Percentiles rank a stretch among this genome's conserved stretches.
phyloP scores from a whole-genome alignment of 805 yeast species.

The Ogataea allantospora region DNA sequence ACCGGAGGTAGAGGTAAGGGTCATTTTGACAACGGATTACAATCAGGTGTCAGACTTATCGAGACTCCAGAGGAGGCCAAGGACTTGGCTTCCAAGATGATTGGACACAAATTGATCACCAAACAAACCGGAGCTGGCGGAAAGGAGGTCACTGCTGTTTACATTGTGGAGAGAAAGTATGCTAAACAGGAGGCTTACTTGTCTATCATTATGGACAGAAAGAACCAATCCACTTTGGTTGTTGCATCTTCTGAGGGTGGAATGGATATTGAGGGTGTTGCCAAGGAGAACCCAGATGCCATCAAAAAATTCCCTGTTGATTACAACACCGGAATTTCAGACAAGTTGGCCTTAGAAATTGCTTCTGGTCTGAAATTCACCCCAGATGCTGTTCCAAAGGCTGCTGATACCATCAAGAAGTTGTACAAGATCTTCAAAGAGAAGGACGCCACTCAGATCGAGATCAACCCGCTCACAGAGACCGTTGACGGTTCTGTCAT shows the following conservation, averaged over 20 bases:
- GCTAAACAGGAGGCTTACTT: slow-evolving; percentile 94
- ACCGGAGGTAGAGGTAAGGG: slow-evolving; percentile 99
- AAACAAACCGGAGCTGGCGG: slow-evolving; percentile 98
- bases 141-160: slow-evolving; percentile 94
- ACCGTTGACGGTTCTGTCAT: slow-evolving; percentile 84
- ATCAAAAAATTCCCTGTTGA: slow-evolving; percentile 85
- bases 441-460: slow-evolving; percentile 96
- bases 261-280: slow-evolving; percentile 99
- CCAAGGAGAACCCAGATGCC: slow-evolving; percentile 84
- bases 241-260: slow-evolving; percentile 99
- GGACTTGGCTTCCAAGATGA: slow-evolving; percentile 84
- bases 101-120: slow-evolving; percentile 89
- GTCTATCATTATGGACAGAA: slow-evolving; percentile 93
- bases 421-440: slow-evolving; percentile 87
- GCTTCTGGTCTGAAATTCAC: slow-evolving; percentile 84
- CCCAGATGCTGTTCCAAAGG: slow-evolving; percentile 72
- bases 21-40: slow-evolving; percentile 89
- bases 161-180: slow-evolving; percentile 90
- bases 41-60: slow-evolving; percentile 95
- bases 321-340: slow-evolving; percentile 76
- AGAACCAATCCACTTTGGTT: slow-evolving; percentile 83
- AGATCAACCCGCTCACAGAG: slow-evolving; percentile 97
- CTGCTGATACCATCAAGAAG: slow-evolving; percentile 82
- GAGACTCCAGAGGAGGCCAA: slow-evolving; percentile 82
- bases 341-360: slow-evolving; percentile 67